Percentiles rank a stretch among this genome's conserved stretches.
These are phyloP conservation scores for Huntiella moniliformis DNA, from an alignment of 2,329 filamentous ascomycete genomes.

Conservation along the genomic window DNA sequence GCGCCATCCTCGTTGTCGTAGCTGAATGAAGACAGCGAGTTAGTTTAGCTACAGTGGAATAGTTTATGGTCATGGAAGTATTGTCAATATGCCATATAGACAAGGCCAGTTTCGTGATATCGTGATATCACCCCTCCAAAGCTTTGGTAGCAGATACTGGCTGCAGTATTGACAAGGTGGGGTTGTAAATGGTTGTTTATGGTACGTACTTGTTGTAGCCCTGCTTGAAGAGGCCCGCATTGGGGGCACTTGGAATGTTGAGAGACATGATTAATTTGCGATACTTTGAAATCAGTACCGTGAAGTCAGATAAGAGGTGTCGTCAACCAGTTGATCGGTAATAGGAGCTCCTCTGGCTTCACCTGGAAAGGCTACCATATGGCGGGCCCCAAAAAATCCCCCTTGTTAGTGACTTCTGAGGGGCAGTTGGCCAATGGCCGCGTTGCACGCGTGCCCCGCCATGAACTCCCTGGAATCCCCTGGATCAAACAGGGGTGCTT, in stretches of 20 bases:
- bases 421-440: conserved; percentile 11
- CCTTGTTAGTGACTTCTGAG: conserved; percentile 8
- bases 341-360: conserved; percentile 8
- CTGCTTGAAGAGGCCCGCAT: conserved; percentile 82
- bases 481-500: conserved; percentile 1
- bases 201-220: conserved; percentile 78
- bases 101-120: too few relatives aligned
- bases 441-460: conserved; percentile 12
- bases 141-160: conserved; percentile 2
- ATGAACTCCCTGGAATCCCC: conserved; percentile 10
- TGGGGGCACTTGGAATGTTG: conserved; percentile 85
- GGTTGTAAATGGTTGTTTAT: conserved; percentile 7
- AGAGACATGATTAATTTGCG: conserved; percentile 56
- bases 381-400: conserved; percentile 9
- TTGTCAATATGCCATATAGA: not conserved
- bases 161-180: not conserved
- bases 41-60: conserved; percentile 15
- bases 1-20: conserved; percentile 99
- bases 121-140: not conserved
- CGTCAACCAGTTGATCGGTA: conserved; percentile 6
- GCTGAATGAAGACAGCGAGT: conserved; percentile 30
- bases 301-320: conserved; percentile 7
- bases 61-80: not conserved
- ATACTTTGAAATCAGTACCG: not conserved
- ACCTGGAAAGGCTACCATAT: conserved; percentile 11